phyloP scores from a whole-genome alignment of 768 basidiomycete genomes.

The Zangia roseola region DNA sequence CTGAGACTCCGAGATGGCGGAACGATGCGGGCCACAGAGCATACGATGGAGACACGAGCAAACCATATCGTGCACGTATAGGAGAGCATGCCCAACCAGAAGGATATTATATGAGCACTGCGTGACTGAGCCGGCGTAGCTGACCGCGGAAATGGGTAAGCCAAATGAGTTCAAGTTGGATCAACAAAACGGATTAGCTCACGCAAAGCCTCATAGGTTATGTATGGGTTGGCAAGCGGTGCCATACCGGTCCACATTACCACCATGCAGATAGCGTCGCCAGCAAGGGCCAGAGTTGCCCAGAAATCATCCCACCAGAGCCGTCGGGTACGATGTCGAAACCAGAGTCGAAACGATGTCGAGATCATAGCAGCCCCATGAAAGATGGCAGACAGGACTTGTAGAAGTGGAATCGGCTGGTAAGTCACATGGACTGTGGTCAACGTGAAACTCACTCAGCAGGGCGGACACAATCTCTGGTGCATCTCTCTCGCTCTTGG shows the following conservation, averaged over 20 bases:
- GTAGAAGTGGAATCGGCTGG: background rate
- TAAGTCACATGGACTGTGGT: background rate
- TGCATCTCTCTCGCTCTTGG: background rate
- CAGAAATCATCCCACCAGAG: conserved; percentile 33
- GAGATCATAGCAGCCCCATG: conserved; percentile 17
- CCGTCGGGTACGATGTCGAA: conserved; percentile 19
- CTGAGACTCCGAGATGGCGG: conserved; percentile 13
- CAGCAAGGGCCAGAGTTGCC: conserved; percentile 18
- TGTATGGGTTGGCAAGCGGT: conserved; percentile 27
- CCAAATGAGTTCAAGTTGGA: background rate
- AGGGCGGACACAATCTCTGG: conserved; percentile 15
- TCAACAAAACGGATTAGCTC: conserved; percentile 3
- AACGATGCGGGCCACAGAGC: conserved; percentile 25
- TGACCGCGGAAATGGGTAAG: conserved; percentile 27
- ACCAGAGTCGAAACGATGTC: conserved; percentile 29
- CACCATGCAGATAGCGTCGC: conserved; percentile 10
- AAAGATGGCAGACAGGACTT: conserved; percentile 22
- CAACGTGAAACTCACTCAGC: conserved; percentile 13
- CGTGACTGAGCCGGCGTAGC: conserved; percentile 15
- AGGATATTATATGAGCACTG: conserved; percentile 16
- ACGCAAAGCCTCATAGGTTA: conserved; percentile 10
- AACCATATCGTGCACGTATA: conserved; percentile 29
- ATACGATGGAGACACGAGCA: conserved; percentile 25
- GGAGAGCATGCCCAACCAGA: conserved; percentile 19
- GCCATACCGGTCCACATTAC: conserved; percentile 14